Base-by-base conservation (phyloP, 2,329 filamentous ascomycete genomes). In the Ophiocordyceps unilateralis region DNA sequence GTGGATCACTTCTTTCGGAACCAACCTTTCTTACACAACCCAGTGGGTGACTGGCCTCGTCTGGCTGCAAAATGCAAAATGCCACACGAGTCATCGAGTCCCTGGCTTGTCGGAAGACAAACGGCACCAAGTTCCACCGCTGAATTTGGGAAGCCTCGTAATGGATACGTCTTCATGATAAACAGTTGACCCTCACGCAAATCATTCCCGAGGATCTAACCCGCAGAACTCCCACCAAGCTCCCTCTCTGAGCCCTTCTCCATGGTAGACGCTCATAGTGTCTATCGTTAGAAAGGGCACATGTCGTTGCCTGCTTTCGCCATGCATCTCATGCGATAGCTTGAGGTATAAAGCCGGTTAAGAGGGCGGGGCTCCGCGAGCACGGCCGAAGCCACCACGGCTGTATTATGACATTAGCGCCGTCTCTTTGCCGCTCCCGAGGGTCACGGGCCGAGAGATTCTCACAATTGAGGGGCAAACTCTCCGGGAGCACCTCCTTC, bases 401-500 rank as follows among this genome's bases (percentile, higher is more conserved):
- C 77, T 80, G 54, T 53, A 44, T 47, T 8, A 42, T 40, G 45
- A 32, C 3, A 38, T 48, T 41, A 48, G 37, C 14, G 42, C 23
- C 12, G 2, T 26, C 39, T n/a, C 24, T 24, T 17, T 9, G 2
- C 6, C 9, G 8, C 30, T 1, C 15, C 20, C 12, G 6, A 10
- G 24, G 15, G 39, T 11, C 15, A 3, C 17, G 10, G 17, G 32
- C 14, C 40, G 17, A 44, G 49, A 39, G 44, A 47, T 56, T 68
- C 76, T 78, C 69, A 81, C 80, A 94, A 94, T 67, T 82, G 78
- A 64, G 87, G 87, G 70, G 82, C 81, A 67, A 91, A 94, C 69
- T 87, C 84, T 70, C 84, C 83, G 61, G 86, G 83, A 64, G 86
- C 84, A 74, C 81, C 84, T 60, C 85, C 85, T 73, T 93, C 86